A percentile compares a stretch with the other conserved stretches of the same genome.
Conservation (phyloP, 306 rosid species). For the Spatholobus suberectus region DNA sequence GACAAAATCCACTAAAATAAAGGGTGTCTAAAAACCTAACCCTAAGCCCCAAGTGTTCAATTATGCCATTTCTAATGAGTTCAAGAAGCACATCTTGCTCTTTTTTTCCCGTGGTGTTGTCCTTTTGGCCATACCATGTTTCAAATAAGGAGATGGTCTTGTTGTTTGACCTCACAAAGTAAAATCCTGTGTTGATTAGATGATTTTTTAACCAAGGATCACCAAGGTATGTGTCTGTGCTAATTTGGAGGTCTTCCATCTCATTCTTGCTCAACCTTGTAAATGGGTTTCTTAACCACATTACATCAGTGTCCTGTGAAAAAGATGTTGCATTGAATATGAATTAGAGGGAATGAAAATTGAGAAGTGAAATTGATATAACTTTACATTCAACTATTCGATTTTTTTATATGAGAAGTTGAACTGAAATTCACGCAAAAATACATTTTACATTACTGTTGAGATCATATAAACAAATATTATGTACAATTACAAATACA, state of each 20-base stretch:
- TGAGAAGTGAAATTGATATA: neutral
- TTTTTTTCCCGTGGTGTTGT: conserved; percentile 59
- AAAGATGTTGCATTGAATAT: neutral
- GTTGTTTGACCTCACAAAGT: conserved; percentile 65
- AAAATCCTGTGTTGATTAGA: conserved; percentile 80
- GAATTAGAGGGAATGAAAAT: neutral
- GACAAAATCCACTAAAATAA: conserved; percentile 89
- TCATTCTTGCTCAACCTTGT: conserved; percentile 57
- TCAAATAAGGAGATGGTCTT: conserved; percentile 69
- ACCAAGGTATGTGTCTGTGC: conserved; percentile 55
- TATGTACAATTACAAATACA: neutral
- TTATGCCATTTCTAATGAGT: conserved; percentile 50
- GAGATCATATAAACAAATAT: neutral
- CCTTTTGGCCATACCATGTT: conserved; percentile 68
- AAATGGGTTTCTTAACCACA: conserved; percentile 88
- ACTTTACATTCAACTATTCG: too few relatives aligned
- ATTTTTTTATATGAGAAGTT: too few relatives aligned
- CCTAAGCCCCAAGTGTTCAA: conserved; percentile 50
- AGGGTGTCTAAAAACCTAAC: conserved; percentile 75
- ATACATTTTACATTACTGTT: too few relatives aligned
- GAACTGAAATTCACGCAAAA: too few relatives aligned
- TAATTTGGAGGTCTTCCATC: conserved; percentile 70
- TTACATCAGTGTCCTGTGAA: conserved; percentile 73
- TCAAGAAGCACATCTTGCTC: conserved; percentile 79
- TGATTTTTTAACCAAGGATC: conserved; percentile 58